phyloP scores from a whole-genome alignment of 371 early-diverging fungal genomes.

The Umbelopsis sp. region DNA sequence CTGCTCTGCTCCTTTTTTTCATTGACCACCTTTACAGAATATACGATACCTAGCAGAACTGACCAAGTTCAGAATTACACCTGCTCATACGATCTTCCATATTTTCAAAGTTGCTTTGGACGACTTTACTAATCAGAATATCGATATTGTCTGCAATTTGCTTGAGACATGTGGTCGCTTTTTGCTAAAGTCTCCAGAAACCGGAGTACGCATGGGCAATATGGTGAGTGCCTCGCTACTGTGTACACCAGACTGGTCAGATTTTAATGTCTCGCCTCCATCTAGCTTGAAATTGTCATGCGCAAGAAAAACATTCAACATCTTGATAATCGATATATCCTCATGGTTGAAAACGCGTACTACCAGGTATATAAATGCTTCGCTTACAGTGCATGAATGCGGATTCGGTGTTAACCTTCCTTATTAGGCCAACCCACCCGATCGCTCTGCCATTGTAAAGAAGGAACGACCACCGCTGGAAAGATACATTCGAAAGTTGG shows the following conservation, averaged over 20 bases:
- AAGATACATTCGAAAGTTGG: constrained; percentile 82
- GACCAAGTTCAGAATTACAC: constrained; percentile 88
- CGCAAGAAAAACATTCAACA: constrained; percentile 83
- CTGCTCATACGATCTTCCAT: constrained; percentile 80
- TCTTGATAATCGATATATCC: constrained; percentile 79
- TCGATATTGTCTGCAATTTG: constrained; percentile 83
- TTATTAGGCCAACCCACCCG: constrained; percentile 79
- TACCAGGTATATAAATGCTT: constrained; percentile 57
- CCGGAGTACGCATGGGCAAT: constrained; percentile 60
- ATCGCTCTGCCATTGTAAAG: constrained; percentile 55
- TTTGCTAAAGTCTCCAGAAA: constrained; percentile 77
- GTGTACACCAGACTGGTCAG: neutral
- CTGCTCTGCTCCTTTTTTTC: neutral
- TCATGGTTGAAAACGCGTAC: constrained; percentile 95
- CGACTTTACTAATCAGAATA: constrained; percentile 79
- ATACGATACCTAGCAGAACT: constrained; percentile 89
- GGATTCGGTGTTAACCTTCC: too few species aligned
- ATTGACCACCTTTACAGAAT: constrained; percentile 46
- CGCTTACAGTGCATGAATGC: neutral
- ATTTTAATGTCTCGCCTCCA: neutral
- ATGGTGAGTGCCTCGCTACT: constrained; percentile 47
- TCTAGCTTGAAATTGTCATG: constrained; percentile 82
- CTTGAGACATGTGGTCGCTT: constrained; percentile 93
- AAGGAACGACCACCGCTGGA: constrained; percentile 80
- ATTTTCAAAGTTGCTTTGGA: constrained; percentile 84